phyloP scores from a whole-genome alignment of 75 land plant species.

The Pseudotsuga menziesii region DNA sequence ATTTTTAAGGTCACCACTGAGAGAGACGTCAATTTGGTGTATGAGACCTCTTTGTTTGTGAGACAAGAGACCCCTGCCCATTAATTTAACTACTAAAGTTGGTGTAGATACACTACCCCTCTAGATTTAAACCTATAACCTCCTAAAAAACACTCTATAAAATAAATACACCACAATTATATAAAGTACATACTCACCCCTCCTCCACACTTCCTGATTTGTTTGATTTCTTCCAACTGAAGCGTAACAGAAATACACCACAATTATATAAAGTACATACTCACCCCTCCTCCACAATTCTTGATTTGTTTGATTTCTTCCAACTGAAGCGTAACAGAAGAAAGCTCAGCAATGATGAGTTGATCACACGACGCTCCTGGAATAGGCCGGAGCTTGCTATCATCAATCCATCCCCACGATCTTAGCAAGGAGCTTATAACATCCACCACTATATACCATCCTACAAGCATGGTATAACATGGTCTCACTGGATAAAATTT shows the following conservation, averaged over 20 bases:
- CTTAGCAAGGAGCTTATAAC: slow-evolving; percentile 11
- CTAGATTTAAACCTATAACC: too few relatives aligned
- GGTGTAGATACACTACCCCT: too few relatives aligned
- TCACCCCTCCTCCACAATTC: not conserved
- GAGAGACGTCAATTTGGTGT: too few relatives aligned
- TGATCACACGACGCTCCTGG: slow-evolving; percentile 25
- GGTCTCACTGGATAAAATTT: not conserved
- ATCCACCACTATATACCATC: slow-evolving; percentile 29
- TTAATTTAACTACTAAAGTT: too few relatives aligned
- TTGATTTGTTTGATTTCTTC: not conserved
- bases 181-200: not conserved
- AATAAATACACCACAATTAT: too few relatives aligned
- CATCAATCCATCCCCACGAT: slow-evolving; percentile 17
- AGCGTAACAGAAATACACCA: too few relatives aligned
- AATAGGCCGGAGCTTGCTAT: slow-evolving; percentile 12
- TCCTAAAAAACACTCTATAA: too few relatives aligned
- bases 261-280: not conserved
- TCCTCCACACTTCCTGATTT: not conserved
- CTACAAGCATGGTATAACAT: slow-evolving; percentile 13
- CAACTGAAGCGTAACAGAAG: not conserved
- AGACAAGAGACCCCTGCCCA: too few relatives aligned
- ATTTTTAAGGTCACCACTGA: too few relatives aligned
- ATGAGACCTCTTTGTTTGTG: too few relatives aligned
- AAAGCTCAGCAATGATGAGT: not conserved
- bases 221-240: not conserved